Evolutionary conservation across 2,329 filamentous ascomycete species (phyloP), one percentile per base, ranked within the genome.

Genomic region (Arthroderma sp.): DNA sequence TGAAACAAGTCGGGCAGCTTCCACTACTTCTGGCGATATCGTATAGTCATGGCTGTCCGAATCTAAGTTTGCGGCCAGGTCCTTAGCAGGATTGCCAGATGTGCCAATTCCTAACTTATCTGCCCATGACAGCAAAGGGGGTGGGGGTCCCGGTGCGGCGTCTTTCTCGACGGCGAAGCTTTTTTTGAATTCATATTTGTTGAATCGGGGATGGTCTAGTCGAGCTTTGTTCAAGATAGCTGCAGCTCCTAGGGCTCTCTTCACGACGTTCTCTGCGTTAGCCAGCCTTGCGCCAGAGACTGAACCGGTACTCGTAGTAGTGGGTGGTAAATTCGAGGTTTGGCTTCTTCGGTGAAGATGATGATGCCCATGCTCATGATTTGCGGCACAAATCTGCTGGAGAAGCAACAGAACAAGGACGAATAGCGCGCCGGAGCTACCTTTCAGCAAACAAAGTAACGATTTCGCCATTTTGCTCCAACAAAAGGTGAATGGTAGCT

Each of bases 1-100:
- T 22, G 47, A 48, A 27, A 51, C 34, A 10, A 51, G 40, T 9
- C 48, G 44, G n/a, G 50, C 48, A 11, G 45, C 50, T 29, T 46
- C 41, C 36, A 38, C 48, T 6, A 51, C 29, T n/a, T 48, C 45
- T 5, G 22, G 31, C 2, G 50, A 38, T 22, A 51, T 45, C 10
- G 30, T 28, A 37, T 51, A 51, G 6, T 31, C 22, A n/a, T 22
- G 15, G 15, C 15, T 22, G 15, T 22, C 15, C 15, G 3, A 22
- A 22, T 22, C 15, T 22, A 22, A 22, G 15, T 22, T 22, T 3
- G 15, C 15, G 15, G 15, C 15, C 15, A 22, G 3, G 15, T 22
- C 3, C 15, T 22, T 22, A 22, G 15, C 15, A 22, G 15, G 15
- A 22, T 22, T 22, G 15, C 15, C 15, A 22, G 15, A 22, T 22